A percentile compares a stretch with the other conserved stretches of the same genome.
Evolutionary conservation across 2,329 filamentous ascomycete genomes (phyloP).

Genomic region (Fusarium hainanense): DNA sequence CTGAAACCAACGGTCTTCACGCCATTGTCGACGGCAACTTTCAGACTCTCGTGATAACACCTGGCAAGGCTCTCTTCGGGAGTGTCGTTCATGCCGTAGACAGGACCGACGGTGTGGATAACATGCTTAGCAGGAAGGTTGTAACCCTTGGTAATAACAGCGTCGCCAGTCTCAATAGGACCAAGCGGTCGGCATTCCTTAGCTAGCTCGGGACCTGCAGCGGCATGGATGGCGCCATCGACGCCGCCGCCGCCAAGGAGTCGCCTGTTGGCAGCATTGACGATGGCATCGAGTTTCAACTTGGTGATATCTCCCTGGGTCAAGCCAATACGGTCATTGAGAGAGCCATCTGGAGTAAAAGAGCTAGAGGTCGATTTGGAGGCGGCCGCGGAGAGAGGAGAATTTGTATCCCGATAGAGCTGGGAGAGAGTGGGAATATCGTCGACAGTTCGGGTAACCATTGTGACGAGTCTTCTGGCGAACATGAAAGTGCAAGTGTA

Average conservation of each 20-base stretch:
- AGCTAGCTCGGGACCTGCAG: conserved; percentile 76
- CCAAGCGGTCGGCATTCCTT: conserved; percentile 76
- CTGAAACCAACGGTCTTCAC: conserved; percentile 83
- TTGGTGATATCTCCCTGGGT: conserved; percentile 84
- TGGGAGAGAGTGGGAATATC: conserved; percentile 72
- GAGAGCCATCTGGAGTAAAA: conserved; percentile 54
- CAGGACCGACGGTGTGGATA: conserved; percentile 90
- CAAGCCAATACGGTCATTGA: conserved; percentile 78
- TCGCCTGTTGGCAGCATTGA: conserved; percentile 88
- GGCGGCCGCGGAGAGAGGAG: conserved; percentile 27
- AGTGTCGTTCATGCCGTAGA: conserved; percentile 65
- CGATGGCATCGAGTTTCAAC: conserved; percentile 82
- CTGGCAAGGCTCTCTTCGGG: conserved; percentile 62
- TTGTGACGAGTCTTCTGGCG: conserved; percentile 44
- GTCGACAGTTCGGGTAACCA: conserved; percentile 50
- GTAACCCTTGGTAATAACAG: conserved; percentile 86
- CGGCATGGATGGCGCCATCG: conserved; percentile 85
- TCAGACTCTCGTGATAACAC: conserved; percentile 78
- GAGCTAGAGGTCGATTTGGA: not conserved
- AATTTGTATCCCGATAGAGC: conserved; percentile 64
- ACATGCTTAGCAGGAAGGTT: conserved; percentile 79
- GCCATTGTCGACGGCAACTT: conserved; percentile 74
- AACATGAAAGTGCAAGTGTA: conserved; percentile 29
- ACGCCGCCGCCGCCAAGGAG: conserved; percentile 92
- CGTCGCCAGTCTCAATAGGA: conserved; percentile 80